These are phyloP conservation scores for Colletotrichum simmondsii DNA, from an alignment of 2,329 filamentous ascomycete species.

Conservation along the genomic window DNA sequence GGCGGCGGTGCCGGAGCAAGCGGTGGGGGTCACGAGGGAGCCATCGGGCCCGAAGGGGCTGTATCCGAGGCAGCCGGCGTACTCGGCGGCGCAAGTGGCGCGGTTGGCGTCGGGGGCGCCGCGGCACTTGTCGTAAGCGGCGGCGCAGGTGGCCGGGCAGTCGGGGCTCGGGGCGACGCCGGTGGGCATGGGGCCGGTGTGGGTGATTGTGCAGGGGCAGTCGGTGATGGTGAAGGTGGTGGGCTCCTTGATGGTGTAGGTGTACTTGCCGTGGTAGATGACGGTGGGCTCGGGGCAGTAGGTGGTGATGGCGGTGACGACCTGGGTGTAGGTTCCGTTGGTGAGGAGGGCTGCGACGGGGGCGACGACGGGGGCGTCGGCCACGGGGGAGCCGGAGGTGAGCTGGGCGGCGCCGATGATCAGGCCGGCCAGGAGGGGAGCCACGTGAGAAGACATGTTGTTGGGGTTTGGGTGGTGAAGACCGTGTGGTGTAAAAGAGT, in stretches of 20 bases:
- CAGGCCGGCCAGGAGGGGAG: not conserved
- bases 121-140: not conserved
- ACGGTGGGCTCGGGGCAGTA: conserved; percentile 58
- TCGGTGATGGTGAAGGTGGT: conserved; percentile 66
- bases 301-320: conserved; percentile 49
- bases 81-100: not conserved
- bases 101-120: not conserved
- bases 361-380: not conserved
- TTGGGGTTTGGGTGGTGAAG: not conserved
- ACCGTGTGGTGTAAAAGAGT: not conserved
- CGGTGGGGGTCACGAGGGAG: not conserved
- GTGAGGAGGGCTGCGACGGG: not conserved
- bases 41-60: not conserved
- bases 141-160: not conserved
- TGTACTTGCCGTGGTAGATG: conserved; percentile 45
- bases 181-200: not conserved
- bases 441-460: not conserved
- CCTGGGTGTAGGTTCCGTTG: not conserved
- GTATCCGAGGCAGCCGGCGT: not conserved
- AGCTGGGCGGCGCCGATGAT: not conserved
- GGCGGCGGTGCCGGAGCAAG: not conserved
- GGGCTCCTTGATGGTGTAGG: conserved; percentile 65
- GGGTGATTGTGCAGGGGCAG: conserved; percentile 59
- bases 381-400: not conserved
- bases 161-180: not conserved